Evolutionary conservation across 2,329 filamentous ascomycete genomes (phyloP).

Genomic region (Hypocreales sp.): DNA sequence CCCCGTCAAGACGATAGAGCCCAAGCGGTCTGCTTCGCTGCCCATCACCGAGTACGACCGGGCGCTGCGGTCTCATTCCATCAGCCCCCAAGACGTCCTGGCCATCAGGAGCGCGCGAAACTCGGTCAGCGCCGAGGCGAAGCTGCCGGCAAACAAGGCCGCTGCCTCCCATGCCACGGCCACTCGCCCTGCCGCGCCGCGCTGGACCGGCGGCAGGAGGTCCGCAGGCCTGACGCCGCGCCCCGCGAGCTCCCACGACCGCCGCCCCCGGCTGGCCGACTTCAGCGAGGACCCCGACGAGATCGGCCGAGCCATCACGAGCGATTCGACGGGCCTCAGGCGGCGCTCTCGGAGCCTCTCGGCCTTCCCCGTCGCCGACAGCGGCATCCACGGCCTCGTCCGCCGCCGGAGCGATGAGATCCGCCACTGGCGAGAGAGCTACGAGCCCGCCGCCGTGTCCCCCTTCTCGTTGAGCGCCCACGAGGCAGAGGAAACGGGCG

Average conservation of each 20-base stretch:
- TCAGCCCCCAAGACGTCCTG: slow-evolving; percentile 38
- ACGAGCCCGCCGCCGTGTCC: slow-evolving; percentile 34
- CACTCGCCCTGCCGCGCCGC: slow-evolving; percentile 10
- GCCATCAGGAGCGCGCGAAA: slow-evolving; percentile 37
- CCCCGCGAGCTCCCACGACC: slow-evolving; percentile 43
- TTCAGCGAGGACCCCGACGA: slow-evolving; percentile 30
- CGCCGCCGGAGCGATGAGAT: slow-evolving; percentile 48
- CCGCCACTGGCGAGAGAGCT: slow-evolving; percentile 47
- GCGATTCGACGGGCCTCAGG: slow-evolving; percentile 30
- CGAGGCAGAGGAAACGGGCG: slow-evolving; percentile 17
- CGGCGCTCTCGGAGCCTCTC: slow-evolving; percentile 46
- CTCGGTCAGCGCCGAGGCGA: slow-evolving; percentile 31
- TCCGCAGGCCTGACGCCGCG: slow-evolving; percentile 42
- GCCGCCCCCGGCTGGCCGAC: slow-evolving; percentile 22
- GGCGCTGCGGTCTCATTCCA: slow-evolving; percentile 45
- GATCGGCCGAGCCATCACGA: slow-evolving; percentile 48
- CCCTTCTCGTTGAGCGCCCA: slow-evolving; percentile 31
- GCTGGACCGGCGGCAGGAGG: slow-evolving; percentile 19
- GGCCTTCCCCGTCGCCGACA: slow-evolving; percentile 28
- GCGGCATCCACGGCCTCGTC: slow-evolving; percentile 12
- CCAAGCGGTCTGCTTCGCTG: slow-evolving; percentile 41
- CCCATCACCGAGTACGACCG: slow-evolving; percentile 45
- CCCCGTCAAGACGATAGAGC: slow-evolving; percentile 19
- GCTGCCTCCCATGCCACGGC: neutral
- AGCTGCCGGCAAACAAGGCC: slow-evolving; percentile 11